Evolutionary conservation across 1,284 basidiomycete species (phyloP), one percentile per base, ranked within the genome.

Genomic region (Malassezia restricta): DNA sequence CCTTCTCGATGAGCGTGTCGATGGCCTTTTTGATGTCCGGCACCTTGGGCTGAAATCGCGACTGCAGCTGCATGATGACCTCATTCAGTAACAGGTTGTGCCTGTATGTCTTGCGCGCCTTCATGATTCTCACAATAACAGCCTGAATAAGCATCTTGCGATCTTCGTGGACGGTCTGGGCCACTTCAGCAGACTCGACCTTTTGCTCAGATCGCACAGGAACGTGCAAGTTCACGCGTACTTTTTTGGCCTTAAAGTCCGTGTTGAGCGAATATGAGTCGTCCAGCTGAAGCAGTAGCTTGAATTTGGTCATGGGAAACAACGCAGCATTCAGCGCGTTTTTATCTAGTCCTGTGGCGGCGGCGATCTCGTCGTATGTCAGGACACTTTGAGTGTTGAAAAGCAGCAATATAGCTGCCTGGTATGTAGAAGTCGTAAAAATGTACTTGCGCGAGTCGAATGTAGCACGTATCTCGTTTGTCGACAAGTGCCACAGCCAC

Each of bases 401-500:
- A 75, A 94, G 90, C 57, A 91, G 76, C 37, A 98, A 77, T 49
- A 98, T 86, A 7, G 88, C 87, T 79, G 88, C 87, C 76, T 99
- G 92, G 76, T 90, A 98, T 40, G 87, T 83, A 65, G 85, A 89
- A 53, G 87, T 89, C 82, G 90, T 88, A 68, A 98, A 79, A 59
- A 92, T 91, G 77, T 92, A 92, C 77, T 94, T 95, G 74, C 91
- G 88, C 65, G 83, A 83, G 46, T 89, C 78, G 75, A 94, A 91
- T 69, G 86, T 90, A 53, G 91, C 90, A 55, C 86, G 82, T 44
- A 98, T 79, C 74, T 98, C 94, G 76, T 89, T 92, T 78, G 92
- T 91, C 32, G 85, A 89, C 73, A 92, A 85, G 72, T 95, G 92
- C 92, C 92, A 96, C 15, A 96, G 76, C 92, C 92, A 98, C 0